These are phyloP conservation scores for Metschnikowia matae DNA, from an alignment of 805 yeast species.

Conservation along the genomic window DNA sequence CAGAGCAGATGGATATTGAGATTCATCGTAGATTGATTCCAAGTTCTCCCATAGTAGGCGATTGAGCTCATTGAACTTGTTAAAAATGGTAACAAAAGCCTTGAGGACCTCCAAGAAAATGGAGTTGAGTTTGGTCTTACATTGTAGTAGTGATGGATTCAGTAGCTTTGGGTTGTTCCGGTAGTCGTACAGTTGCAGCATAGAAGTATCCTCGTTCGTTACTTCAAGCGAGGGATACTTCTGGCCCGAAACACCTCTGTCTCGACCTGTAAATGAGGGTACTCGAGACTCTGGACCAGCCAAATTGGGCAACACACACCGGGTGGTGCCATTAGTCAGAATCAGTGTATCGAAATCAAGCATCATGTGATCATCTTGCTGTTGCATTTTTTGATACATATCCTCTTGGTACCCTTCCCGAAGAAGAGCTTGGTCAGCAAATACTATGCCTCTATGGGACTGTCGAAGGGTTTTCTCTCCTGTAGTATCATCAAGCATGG, in stretches of 20 bases:
- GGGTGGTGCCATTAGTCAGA: neutral
- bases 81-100: conserved; percentile 28
- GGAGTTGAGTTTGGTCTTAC: conserved; percentile 29
- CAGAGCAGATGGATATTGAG: conserved; percentile 9
- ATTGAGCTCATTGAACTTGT: conserved; percentile 27
- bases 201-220: conserved; percentile 10
- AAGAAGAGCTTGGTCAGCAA: conserved; percentile 23
- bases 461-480: conserved; percentile 24
- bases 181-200: conserved; percentile 25
- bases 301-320: neutral
- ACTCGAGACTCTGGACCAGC: neutral
- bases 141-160: conserved; percentile 27
- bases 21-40: conserved; percentile 27
- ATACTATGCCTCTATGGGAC: conserved; percentile 30
- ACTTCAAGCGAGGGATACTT: conserved; percentile 3
- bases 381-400: conserved; percentile 16
- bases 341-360: conserved; percentile 3
- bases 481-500: conserved; percentile 34
- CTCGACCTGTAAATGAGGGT: neutral
- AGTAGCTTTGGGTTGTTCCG: conserved; percentile 23
- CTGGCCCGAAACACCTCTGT: neutral
- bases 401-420: conserved; percentile 30
- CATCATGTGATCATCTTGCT: conserved; percentile 3
- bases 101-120: conserved; percentile 35
- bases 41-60: conserved; percentile 24